These are phyloP conservation scores for Ajuga chamaepitys DNA, from an alignment of 257 asterid species.

Conservation along the genomic window DNA sequence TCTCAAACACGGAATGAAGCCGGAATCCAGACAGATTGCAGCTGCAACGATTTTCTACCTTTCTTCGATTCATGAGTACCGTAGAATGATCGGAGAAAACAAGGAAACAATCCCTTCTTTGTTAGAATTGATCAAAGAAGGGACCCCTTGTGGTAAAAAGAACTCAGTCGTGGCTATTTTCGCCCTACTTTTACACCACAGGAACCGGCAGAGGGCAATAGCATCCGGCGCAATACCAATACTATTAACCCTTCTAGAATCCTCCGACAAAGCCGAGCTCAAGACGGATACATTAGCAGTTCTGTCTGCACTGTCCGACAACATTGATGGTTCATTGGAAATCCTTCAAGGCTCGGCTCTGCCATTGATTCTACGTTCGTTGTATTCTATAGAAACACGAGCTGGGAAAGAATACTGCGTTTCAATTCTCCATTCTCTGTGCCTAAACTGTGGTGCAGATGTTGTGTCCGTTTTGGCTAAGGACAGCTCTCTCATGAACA, in stretches of 20 bases:
- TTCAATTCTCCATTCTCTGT: slow-evolving; percentile 43
- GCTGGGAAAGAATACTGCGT: slow-evolving; percentile 60
- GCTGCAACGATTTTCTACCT: slow-evolving; percentile 65
- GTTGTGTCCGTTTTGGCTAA: slow-evolving; percentile 36
- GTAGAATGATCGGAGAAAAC: slow-evolving; percentile 47
- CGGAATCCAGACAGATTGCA: slow-evolving; percentile 52
- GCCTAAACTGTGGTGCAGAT: slow-evolving; percentile 53
- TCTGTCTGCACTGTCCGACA: slow-evolving; percentile 45
- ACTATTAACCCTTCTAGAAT: slow-evolving; percentile 29
- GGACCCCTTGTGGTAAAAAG: slow-evolving; percentile 53
- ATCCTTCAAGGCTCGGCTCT: slow-evolving; percentile 31
- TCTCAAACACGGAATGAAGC: slow-evolving; percentile 35
- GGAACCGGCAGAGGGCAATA: slow-evolving; percentile 37
- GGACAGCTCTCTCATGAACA: slow-evolving; percentile 43
- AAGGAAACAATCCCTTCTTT: slow-evolving; percentile 37
- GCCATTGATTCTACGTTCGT: slow-evolving; percentile 10
- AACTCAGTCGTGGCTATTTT: slow-evolving; percentile 57
- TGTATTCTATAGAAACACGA: slow-evolving; percentile 28
- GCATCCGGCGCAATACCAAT: slow-evolving; percentile 32
- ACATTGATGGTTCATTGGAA: slow-evolving; percentile 36
- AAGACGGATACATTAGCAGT: slow-evolving; percentile 50
- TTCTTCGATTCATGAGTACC: slow-evolving; percentile 42
- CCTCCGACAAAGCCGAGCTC: slow-evolving; percentile 41
- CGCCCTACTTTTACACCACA: slow-evolving; percentile 35
- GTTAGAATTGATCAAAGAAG: slow-evolving; percentile 36